Evolutionary conservation across 257 asterid species (phyloP).

Genomic region (Nicotiana tabacum): DNA sequence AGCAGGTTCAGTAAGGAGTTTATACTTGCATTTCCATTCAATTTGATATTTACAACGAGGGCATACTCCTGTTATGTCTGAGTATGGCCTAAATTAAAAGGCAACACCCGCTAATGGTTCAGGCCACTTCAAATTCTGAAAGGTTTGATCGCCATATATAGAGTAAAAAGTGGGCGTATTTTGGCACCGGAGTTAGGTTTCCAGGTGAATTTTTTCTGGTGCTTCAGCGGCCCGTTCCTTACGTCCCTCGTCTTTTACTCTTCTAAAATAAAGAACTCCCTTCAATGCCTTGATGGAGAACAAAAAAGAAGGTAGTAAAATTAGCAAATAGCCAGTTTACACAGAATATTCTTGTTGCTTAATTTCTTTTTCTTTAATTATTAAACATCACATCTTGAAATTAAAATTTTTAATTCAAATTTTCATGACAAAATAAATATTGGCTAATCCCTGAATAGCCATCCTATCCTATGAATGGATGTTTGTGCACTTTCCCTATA

Average conservation of each 20-base stretch:
- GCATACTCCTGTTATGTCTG: constrained; percentile 90
- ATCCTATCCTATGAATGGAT: no score
- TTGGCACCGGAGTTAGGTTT: constrained; percentile 58
- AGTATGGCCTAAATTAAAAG: constrained; percentile 44
- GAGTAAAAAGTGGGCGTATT: constrained; percentile 21
- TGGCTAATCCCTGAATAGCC: no score
- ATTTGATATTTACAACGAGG: constrained; percentile 77
- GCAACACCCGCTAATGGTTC: background rate
- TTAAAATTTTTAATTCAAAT: no score
- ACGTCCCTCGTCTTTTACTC: constrained; percentile 41
- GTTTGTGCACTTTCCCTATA: no score
- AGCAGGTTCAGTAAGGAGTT: constrained; percentile 76
- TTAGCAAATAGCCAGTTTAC: no score
- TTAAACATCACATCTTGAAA: no score
- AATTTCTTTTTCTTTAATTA: no score
- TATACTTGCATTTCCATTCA: constrained; percentile 93
- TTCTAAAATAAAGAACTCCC: background rate
- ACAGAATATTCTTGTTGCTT: no score
- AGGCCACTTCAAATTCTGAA: no score
- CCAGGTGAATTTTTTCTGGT: constrained; percentile 81
- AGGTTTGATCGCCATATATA: background rate
- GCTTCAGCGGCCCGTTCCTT: constrained; percentile 75
- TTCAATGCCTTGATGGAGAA: background rate
- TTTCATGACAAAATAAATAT: no score
- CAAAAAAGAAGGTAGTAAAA: no score